These are phyloP conservation scores for Poa annua DNA, from an alignment of 176 grass and related monocot genomes.

Conservation along the genomic window DNA sequence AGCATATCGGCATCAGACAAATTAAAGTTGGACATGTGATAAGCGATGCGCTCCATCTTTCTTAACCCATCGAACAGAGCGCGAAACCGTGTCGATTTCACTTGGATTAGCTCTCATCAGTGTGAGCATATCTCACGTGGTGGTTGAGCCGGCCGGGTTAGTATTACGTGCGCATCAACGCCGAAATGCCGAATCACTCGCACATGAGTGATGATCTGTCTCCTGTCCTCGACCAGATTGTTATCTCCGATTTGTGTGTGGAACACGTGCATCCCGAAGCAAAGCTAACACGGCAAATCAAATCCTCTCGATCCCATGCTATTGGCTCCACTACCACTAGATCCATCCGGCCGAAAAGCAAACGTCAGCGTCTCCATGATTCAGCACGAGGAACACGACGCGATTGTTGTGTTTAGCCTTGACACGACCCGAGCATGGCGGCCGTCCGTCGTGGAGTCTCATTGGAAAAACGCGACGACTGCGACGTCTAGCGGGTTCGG, in stretches of 20 bases:
- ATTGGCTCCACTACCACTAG: neutral
- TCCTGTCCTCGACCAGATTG: neutral
- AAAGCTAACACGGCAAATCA: slow-evolving; percentile 5
- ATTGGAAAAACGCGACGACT: too few relatives aligned
- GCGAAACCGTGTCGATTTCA: neutral
- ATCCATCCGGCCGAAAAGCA: neutral
- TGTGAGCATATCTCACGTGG: neutral
- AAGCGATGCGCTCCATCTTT: neutral
- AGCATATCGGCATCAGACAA: neutral
- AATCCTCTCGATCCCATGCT: neutral
- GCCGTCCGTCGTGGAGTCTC: too few relatives aligned
- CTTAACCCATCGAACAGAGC: neutral
- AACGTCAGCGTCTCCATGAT: too few relatives aligned
- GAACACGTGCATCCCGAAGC: neutral
- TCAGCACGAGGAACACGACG: too few relatives aligned
- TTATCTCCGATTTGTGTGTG: neutral
- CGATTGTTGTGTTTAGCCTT: too few relatives aligned
- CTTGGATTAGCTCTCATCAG: neutral
- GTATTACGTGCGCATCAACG: neutral
- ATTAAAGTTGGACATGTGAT: slow-evolving; percentile 12
- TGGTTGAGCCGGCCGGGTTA: neutral
- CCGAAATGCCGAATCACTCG: too few relatives aligned
- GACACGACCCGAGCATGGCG: too few relatives aligned
- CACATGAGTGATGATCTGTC: neutral
- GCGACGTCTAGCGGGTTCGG: too few relatives aligned